These are phyloP conservation scores for Periconia sp. DNA, from an alignment of 2,329 filamentous ascomycete genomes.

Conservation along the genomic window DNA sequence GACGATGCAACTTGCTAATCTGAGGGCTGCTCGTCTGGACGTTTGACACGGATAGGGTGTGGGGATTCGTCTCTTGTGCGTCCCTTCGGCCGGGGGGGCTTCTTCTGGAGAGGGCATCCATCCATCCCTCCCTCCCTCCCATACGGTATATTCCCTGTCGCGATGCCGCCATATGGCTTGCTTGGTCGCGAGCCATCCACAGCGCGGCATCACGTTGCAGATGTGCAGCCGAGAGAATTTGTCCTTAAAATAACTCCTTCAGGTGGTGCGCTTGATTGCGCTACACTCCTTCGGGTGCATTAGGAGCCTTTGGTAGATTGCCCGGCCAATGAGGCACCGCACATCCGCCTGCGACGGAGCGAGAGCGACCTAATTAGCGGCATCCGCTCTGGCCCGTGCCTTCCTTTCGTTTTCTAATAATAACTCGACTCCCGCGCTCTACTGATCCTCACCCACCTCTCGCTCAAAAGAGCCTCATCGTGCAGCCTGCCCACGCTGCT, in stretches of 20 bases:
- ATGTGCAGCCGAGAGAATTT: conserved; percentile 17
- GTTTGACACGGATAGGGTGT: conserved; percentile 17
- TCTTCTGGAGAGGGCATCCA: not conserved
- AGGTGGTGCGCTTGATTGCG: no score
- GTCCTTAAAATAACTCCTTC: conserved; percentile 41
- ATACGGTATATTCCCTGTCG: conserved; percentile 7
- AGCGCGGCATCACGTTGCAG: conserved; percentile 10
- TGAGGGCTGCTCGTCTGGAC: conserved; percentile 19
- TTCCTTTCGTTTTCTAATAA: conserved; percentile 28
- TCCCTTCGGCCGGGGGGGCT: conserved; percentile 8
- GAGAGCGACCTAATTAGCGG: conserved; percentile 11
- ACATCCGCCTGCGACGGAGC: not conserved
- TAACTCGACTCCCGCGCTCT: conserved; percentile 26
- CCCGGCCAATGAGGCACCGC: not conserved
- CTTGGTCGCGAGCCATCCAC: conserved; percentile 8
- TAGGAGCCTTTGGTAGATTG: conserved; percentile 4
- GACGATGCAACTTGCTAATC: conserved; percentile 20
- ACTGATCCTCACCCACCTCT: conserved; percentile 23
- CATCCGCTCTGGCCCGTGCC: conserved; percentile 1
- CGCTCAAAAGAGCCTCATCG: conserved; percentile 21
- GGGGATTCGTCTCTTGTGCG: conserved; percentile 6
- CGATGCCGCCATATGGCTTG: conserved; percentile 6
- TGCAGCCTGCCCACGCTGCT: no score
- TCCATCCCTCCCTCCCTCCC: not conserved
- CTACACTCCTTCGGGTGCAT: not conserved